Evolutionary conservation across 805 yeast species (phyloP).

Genomic region (Candida namnaoensis): DNA sequence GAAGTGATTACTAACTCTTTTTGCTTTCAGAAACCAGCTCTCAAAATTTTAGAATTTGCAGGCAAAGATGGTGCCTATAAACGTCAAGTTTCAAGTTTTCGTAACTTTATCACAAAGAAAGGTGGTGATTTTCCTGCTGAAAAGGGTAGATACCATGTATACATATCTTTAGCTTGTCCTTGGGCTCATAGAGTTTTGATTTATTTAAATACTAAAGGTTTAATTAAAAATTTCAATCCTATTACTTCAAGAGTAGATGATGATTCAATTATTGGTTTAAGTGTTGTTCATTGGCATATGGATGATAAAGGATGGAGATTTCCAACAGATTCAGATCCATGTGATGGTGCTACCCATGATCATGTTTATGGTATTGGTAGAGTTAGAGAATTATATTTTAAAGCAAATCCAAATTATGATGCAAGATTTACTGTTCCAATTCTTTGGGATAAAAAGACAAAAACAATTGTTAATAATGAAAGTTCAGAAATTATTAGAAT

Average conservation of each 20-base stretch:
- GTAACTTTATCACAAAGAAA: slow-evolving; percentile 48
- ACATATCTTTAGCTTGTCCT: slow-evolving; percentile 87
- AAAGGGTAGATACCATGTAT: slow-evolving; percentile 74
- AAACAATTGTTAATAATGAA: slow-evolving; percentile 87
- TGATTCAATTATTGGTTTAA: slow-evolving; percentile 46
- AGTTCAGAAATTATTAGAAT: slow-evolving; percentile 84
- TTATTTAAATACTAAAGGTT: slow-evolving; percentile 65
- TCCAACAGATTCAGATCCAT: slow-evolving; percentile 33
- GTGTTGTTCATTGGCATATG: slow-evolving; percentile 89
- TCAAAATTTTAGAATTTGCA: slow-evolving; percentile 41
- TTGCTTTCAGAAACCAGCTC: slow-evolving; percentile 6
- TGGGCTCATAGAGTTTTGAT: slow-evolving; percentile 89
- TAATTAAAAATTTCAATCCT: slow-evolving; percentile 33
- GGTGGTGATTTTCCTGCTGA: slow-evolving; percentile 66
- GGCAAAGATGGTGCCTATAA: slow-evolving; percentile 46
- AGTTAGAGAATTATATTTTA: slow-evolving; percentile 63
- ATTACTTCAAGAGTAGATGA: slow-evolving; percentile 16
- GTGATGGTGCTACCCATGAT: slow-evolving; percentile 42
- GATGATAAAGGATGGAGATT: slow-evolving; percentile 89
- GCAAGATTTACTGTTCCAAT: slow-evolving; percentile 93
- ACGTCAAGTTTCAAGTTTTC: slow-evolving; percentile 47
- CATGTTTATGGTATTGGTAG: slow-evolving; percentile 50
- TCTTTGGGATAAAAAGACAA: slow-evolving; percentile 78
- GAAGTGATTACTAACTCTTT: no score
- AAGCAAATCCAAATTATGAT: slow-evolving; percentile 63